These are phyloP conservation scores for Syncephalastrum racemosum DNA, from an alignment of 371 early-diverging fungal genomes.

Conservation along the genomic window DNA sequence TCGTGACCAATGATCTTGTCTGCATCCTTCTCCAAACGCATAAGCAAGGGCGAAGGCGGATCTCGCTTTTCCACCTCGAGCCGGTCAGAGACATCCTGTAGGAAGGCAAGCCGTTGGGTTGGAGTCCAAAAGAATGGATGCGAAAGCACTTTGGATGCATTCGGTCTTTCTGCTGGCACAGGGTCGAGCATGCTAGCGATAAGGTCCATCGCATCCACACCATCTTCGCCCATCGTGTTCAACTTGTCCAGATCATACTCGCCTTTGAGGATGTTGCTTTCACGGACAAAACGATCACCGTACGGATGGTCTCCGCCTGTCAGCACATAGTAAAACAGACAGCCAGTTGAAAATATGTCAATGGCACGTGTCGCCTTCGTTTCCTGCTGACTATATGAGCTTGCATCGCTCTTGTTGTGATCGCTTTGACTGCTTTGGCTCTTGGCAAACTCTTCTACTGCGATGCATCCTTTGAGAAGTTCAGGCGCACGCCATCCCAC, in stretches of 20 bases:
- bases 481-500: conserved; percentile 99
- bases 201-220: conserved; percentile 86
- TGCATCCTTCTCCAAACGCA: conserved; percentile 64
- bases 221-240: conserved; percentile 68
- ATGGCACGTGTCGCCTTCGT: conserved; percentile 84
- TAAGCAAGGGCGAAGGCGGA: conserved; percentile 67
- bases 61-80: conserved; percentile 85
- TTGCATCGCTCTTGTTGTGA: too few relatives aligned
- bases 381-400: too few relatives aligned
- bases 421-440: too few relatives aligned
- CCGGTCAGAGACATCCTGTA: conserved; percentile 94
- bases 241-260: conserved; percentile 68
- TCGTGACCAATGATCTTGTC: conserved; percentile 64
- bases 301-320: conserved; percentile 94
- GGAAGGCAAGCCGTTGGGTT: conserved; percentile 77
- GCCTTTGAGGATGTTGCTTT: conserved; percentile 82
- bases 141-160: conserved; percentile 66
- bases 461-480: conserved; percentile 43
- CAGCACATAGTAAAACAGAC: conserved; percentile 91
- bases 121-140: conserved; percentile 97
- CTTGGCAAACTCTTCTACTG: too few relatives aligned
- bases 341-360: conserved; percentile 95
- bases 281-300: conserved; percentile 86
- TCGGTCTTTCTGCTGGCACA: conserved; percentile 73
- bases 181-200: conserved; percentile 86